Conservation (phyloP, 176 grass and related monocot species). For the Rhynchospora tenuis region DNA sequence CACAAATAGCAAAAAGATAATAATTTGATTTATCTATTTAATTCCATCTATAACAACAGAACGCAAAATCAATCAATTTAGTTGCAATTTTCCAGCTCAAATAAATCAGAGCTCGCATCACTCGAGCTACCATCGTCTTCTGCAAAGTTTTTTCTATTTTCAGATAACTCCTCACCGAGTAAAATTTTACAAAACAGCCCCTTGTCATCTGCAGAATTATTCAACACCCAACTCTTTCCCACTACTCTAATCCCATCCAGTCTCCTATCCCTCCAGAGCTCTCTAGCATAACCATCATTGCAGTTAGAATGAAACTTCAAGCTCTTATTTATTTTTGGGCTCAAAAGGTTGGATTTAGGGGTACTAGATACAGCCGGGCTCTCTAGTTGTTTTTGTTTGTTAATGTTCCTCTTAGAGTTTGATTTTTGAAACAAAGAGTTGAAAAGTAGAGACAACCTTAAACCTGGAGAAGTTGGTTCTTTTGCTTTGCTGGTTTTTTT, state of each 20-base stretch:
- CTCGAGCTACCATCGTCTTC: slow-evolving; percentile 1
- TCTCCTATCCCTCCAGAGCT: slow-evolving; percentile 19
- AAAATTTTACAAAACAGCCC: not conserved
- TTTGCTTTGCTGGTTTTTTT: slow-evolving; percentile 3
- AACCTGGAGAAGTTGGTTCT: not conserved
- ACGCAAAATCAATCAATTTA: not conserved
- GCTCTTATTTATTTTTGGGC: not conserved
- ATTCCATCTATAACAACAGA: not conserved
- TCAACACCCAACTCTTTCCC: slow-evolving; percentile 22
- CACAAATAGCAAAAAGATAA: not conserved
- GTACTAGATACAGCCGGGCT: not conserved
- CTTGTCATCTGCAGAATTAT: not conserved
- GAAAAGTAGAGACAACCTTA: not conserved
- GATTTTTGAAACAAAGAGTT: slow-evolving; percentile 9
- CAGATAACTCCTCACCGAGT: not conserved
- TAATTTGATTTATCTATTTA: not conserved
- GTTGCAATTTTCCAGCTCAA: slow-evolving; percentile 20
- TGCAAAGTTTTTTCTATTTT: not conserved
- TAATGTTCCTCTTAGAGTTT: slow-evolving; percentile 5
- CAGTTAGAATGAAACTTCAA: not conserved
- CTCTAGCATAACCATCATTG: slow-evolving; percentile 8
- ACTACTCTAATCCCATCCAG: slow-evolving; percentile 12
- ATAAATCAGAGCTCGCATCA: slow-evolving; percentile 18
- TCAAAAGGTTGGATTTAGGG: slow-evolving; percentile 14
- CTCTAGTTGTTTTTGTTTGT: slow-evolving; percentile 7